Conservation (phyloP, 2,329 filamentous ascomycete genomes). For the Meredithiella fracta region DNA sequence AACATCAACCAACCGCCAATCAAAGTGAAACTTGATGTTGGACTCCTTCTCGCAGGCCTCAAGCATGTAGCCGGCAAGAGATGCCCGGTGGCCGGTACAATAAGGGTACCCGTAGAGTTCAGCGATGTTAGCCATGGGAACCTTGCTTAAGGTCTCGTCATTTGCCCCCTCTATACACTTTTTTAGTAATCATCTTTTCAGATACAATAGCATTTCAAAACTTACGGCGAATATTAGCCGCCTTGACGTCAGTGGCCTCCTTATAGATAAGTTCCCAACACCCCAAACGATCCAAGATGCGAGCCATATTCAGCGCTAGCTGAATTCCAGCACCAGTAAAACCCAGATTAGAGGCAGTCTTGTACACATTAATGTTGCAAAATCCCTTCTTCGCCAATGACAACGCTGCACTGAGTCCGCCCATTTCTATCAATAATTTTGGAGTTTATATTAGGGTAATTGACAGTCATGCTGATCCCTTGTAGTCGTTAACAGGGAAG, state of each 20-base stretch:
- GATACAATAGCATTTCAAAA: conserved; percentile 12
- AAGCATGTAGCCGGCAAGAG: conserved; percentile 52
- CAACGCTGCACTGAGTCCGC: conserved; percentile 54
- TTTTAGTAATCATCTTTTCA: too few relatives aligned
- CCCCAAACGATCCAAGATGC: conserved; percentile 55
- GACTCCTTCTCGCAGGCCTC: conserved; percentile 49
- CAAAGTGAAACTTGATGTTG: conserved; percentile 53
- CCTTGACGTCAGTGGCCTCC: conserved; percentile 53
- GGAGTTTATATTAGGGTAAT: background rate
- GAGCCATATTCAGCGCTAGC: conserved; percentile 65
- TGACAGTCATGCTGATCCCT: too few relatives aligned
- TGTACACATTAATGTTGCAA: conserved; percentile 55
- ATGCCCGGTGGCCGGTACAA: conserved; percentile 63
- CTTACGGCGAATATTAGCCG: conserved; percentile 55
- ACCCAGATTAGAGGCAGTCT: conserved; percentile 54
- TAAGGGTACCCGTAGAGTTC: conserved; percentile 58
- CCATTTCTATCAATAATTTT: conserved; percentile 45
- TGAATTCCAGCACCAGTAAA: conserved; percentile 80
- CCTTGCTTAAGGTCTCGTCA: conserved; percentile 52
- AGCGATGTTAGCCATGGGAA: conserved; percentile 50
- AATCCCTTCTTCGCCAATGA: conserved; percentile 64
- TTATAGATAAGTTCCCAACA: conserved; percentile 55
- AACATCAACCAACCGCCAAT: conserved; percentile 37
- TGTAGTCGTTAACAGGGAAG: too few relatives aligned
- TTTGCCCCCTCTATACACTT: conserved; percentile 50